Base-by-base conservation (phyloP, 352 stramenopile genomes). In the Phytophthora ramorum region DNA sequence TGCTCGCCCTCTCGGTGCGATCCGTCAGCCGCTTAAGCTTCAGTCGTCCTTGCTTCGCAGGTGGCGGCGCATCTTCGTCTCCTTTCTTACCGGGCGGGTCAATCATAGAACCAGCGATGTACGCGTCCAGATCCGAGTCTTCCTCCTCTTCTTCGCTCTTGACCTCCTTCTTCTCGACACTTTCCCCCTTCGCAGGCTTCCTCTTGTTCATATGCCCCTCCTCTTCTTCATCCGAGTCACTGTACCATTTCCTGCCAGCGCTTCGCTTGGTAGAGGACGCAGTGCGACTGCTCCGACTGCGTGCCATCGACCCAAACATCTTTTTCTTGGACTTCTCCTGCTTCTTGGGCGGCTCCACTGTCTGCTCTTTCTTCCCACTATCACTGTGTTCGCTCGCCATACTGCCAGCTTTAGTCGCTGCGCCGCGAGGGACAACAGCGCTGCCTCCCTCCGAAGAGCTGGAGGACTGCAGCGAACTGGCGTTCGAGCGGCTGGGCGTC, bases 231-330 rank as follows among this genome's bases (percentile, higher is more conserved):
- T 85, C 79, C 41, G 77, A 79, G 41, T 82, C 78, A 20, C 66
- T 86, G 69, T 83, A 88, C 79, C 76, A 86, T 46, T 86, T 88
- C 38, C 63, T 65, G 0, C 63, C 71, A 2, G 54, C 46, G 6
- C 43, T 58, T 46, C 61, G 75, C 65, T 75, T 84, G 13, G 47
- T 71, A 4, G 48, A 66, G 4, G 54, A 59, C 26, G 59, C 26
- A 26, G 32, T 58, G 16, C 70, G 70, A 35, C 48, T 70, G 19
- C 50, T 71, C 26, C 49, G 55, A 20, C 51, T 70, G 1, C 64
- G 46, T 12, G 49, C 34, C 10, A 63, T 14, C 16, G 58, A 67
- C 19, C 45, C 53, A 32, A 66, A 51, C 19, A 16, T 58, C 34
- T 73, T 63, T 28, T 66, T 62, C 35, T 59, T 69, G n/a, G 17